Conservation (phyloP, 1,139 yeast species). For the Saccharomycopsis crataegensis region DNA sequence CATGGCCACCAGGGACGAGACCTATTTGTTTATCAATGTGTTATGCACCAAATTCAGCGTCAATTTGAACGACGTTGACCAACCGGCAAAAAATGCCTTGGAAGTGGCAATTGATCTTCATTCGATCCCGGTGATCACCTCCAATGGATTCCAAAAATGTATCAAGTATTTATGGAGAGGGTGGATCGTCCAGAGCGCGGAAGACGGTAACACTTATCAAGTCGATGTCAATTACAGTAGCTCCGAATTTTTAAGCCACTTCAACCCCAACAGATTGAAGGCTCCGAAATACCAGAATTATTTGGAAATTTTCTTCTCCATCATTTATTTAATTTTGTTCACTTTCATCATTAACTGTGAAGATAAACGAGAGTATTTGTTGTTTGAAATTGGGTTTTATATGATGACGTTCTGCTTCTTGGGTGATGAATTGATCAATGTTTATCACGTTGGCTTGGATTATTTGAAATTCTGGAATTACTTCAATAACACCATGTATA, state of each 20-base stretch:
- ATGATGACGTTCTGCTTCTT: slow-evolving; percentile 60
- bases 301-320: slow-evolving; percentile 58
- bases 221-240: slow-evolving; percentile 55
- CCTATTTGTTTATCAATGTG: slow-evolving; percentile 67
- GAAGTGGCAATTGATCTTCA: slow-evolving; percentile 86
- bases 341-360: slow-evolving; percentile 54
- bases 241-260: slow-evolving; percentile 51
- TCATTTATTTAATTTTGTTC: slow-evolving; percentile 56
- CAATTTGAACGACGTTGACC: slow-evolving; percentile 53
- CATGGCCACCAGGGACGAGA: slow-evolving; percentile 40
- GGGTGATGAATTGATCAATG: slow-evolving; percentile 58
- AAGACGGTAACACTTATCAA: slow-evolving; percentile 64
- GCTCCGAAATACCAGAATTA: slow-evolving; percentile 78
- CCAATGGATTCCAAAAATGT: slow-evolving; percentile 80
- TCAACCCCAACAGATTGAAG: slow-evolving; percentile 74
- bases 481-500: slow-evolving; percentile 65
- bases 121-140: slow-evolving; percentile 67
- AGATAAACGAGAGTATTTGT: slow-evolving; percentile 40
- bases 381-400: slow-evolving; percentile 55
- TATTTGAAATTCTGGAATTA: slow-evolving; percentile 76
- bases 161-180: slow-evolving; percentile 91
- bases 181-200: slow-evolving; percentile 75
- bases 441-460: slow-evolving; percentile 66
- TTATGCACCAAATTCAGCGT: slow-evolving; percentile 70
- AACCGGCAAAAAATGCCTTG: slow-evolving; percentile 59